These are phyloP conservation scores for Hirsutella minnesotensis DNA, from an alignment of 2,329 filamentous ascomycete genomes.

Conservation along the genomic window DNA sequence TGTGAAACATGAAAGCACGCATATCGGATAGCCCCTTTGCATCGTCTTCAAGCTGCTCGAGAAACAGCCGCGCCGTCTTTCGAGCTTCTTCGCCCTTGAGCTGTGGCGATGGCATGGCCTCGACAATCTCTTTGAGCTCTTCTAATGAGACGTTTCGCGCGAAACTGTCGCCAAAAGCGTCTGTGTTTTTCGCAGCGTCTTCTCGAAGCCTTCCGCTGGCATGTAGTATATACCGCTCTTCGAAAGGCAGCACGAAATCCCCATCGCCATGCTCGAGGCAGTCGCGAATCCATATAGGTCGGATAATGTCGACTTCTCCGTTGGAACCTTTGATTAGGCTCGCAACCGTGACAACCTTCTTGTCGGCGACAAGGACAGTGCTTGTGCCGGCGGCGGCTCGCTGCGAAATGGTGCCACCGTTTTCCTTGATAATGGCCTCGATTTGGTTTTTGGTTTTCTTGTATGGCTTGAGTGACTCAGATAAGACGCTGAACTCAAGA, in stretches of 20 bases:
- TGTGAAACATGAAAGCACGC: constrained; percentile 40
- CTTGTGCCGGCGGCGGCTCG: constrained; percentile 48
- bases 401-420: constrained; percentile 73
- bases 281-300: constrained; percentile 73
- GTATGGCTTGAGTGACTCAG: constrained; percentile 55
- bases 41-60: constrained; percentile 42
- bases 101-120: constrained; percentile 37
- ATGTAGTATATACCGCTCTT: constrained; percentile 59
- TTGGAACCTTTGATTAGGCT: constrained; percentile 56
- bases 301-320: constrained; percentile 59
- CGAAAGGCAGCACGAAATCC: constrained; percentile 50
- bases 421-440: constrained; percentile 68
- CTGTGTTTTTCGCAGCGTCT: constrained; percentile 50
- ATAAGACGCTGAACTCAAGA: constrained; percentile 72
- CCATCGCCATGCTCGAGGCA: constrained; percentile 50
- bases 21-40: constrained; percentile 40
- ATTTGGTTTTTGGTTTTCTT: constrained; percentile 71
- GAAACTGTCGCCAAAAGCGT: constrained; percentile 76
- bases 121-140: constrained; percentile 46
- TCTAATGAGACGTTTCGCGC: constrained; percentile 52
- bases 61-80: constrained; percentile 29
- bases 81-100: constrained; percentile 22
- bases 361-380: constrained; percentile 69
- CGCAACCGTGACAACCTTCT: constrained; percentile 69
- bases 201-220: constrained; percentile 43